phyloP scores from a whole-genome alignment of 2,329 filamentous ascomycete species.

The Calonectria multiphialidica region DNA sequence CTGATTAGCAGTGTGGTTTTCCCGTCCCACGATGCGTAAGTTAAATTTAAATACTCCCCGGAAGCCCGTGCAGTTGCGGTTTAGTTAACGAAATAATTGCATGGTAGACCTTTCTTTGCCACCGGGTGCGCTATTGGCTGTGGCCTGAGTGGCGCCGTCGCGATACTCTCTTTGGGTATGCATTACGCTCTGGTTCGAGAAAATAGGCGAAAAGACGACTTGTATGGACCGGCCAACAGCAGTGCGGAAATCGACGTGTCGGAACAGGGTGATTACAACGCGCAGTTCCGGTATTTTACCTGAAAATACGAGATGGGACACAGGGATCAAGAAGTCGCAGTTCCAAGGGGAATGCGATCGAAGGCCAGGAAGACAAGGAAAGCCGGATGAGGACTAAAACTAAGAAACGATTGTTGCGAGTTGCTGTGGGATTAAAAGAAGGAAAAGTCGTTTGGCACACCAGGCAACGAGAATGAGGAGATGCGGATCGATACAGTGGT shows the following conservation, averaged over 20 bases:
- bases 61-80: background rate
- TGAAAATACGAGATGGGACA: background rate
- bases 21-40: conserved; percentile 24
- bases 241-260: conserved; percentile 14
- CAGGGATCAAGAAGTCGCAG: background rate
- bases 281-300: conserved; percentile 23
- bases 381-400: no score
- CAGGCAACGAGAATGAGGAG: background rate
- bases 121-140: conserved; percentile 24
- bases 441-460: no score
- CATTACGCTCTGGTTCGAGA: conserved; percentile 23
- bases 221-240: conserved; percentile 8
- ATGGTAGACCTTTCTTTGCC: conserved; percentile 15
- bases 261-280: conserved; percentile 20
- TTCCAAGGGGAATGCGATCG: no score
- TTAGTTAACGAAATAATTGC: background rate
- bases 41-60: background rate
- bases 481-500: no score
- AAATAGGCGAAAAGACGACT: conserved; percentile 15
- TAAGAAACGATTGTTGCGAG: no score
- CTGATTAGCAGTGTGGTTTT: conserved; percentile 27
- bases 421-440: no score
- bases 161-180: conserved; percentile 8
- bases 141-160: conserved; percentile 10
- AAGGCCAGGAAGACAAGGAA: no score